phyloP scores from a whole-genome alignment of 306 rosid species.

The Cicer judaicum region DNA sequence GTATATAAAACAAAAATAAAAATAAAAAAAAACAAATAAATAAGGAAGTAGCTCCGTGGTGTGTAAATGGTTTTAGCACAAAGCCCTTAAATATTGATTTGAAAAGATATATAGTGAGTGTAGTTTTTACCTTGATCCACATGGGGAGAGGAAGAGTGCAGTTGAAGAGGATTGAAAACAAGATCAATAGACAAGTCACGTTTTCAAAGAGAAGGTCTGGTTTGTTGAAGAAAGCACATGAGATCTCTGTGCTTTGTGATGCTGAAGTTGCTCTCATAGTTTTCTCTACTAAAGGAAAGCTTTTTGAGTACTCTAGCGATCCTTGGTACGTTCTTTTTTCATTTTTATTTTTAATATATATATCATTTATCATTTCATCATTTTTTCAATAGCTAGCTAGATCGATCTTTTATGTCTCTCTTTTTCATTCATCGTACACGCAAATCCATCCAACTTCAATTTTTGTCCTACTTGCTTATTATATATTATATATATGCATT shows the following conservation, averaged over 20 bases:
- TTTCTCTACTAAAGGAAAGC: constrained; percentile 91
- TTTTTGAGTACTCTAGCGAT: constrained; percentile 71
- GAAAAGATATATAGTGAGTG: not conserved
- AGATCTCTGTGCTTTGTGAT: constrained; percentile 91
- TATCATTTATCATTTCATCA: too few relatives aligned
- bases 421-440: too few relatives aligned
- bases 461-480: too few relatives aligned
- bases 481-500: too few relatives aligned
- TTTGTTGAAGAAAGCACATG: constrained; percentile 83
- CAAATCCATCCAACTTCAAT: too few relatives aligned
- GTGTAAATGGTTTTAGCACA: too few relatives aligned
- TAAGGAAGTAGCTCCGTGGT: too few relatives aligned
- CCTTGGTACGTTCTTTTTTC: constrained; percentile 58
- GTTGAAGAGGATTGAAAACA: constrained; percentile 94
- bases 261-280: constrained; percentile 79
- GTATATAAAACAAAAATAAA: not conserved
- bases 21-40: too few relatives aligned
- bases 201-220: constrained; percentile 91
- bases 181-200: constrained; percentile 88
- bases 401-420: too few relatives aligned
- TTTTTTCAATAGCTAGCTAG: too few relatives aligned
- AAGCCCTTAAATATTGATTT: too few relatives aligned
- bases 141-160: constrained; percentile 93
- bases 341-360: too few relatives aligned
- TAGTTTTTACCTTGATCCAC: not conserved